Base-by-base conservation (phyloP, 768 basidiomycete species). In the Leccinum longicurvipes region DNA sequence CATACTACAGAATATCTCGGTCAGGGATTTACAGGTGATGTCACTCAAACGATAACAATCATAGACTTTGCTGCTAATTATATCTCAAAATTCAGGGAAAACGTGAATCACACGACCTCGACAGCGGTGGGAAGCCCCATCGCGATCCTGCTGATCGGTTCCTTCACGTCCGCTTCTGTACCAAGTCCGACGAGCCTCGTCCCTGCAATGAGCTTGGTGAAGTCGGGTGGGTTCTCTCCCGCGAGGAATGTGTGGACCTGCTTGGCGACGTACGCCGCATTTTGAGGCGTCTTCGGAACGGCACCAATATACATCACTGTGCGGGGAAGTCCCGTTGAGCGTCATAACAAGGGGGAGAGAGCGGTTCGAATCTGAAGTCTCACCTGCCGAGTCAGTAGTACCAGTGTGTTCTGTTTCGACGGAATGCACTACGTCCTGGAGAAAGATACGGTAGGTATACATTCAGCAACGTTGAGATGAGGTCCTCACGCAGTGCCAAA, bases 281-380 rank as follows among this genome's bases (percentile, higher is more conserved):
- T 89, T 60, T 75, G 73, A 1, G 81, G 79, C 2, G 86, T 89
- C 53, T 80, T 72, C 0, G 87, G 88, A 10, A 86, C 82, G 6
- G 89, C 82, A 1, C 85, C 84, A 50, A 91, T 91, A 59, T 91
- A 91, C 82, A 91, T 87, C 46, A 90, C 88, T 81, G 60, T 31
- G 48, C 7, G 2, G n/a, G n/a, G 19, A 6, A n/a, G 11, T 12
- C 17, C 47, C 24, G 17, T 17, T 64, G 10, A 59, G 47, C 27
- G 14, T 32, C n/a, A n/a, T 14, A 4, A 23, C 27, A 21, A 6
- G 36, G 39, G 19, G 39, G 10, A 41, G 10, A n/a, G 3, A 36
- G 12, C 2, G n/a, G 27, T 4, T 1, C 14, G 12, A 8, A 4
- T 23, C 19, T 1, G 28, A 39, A 51, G 17, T 47, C 67, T 60